phyloP scores from a whole-genome alignment of 371 early-diverging fungal species.

The Rhizopus stolonifer region DNA sequence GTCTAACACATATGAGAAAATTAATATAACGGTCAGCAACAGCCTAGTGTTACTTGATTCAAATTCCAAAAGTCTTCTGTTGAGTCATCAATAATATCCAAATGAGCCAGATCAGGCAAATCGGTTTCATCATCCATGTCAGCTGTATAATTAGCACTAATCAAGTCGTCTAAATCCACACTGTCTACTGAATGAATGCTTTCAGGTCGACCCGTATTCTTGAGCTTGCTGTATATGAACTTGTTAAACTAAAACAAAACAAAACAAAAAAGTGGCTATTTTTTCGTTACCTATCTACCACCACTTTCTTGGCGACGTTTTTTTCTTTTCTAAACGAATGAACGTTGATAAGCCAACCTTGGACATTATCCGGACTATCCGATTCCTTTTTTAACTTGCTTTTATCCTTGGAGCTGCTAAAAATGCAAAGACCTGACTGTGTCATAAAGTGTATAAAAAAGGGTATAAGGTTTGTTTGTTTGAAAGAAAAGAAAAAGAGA shows the following conservation, averaged over 20 bases:
- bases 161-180: slow-evolving; percentile 33
- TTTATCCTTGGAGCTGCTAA: slow-evolving; percentile 11
- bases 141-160: slow-evolving; percentile 29
- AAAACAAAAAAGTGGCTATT: too few species aligned
- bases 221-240: too few species aligned
- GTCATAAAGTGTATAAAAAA: slow-evolving; percentile 7
- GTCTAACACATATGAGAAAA: too few species aligned
- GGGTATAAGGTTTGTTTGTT: too few species aligned
- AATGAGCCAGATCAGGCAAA: slow-evolving; percentile 25
- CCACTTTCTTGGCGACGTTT: too few species aligned
- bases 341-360: slow-evolving; percentile 30
- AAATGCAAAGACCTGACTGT: slow-evolving; percentile 20
- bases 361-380: slow-evolving; percentile 19
- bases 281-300: too few species aligned
- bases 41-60: slow-evolving; percentile 11
- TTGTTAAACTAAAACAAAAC: too few species aligned
- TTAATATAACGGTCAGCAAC: too few species aligned
- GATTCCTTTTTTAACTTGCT: slow-evolving; percentile 1
- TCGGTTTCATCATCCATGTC: slow-evolving; percentile 36
- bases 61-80: slow-evolving; percentile 36
- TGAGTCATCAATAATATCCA: slow-evolving; percentile 30
- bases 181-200: slow-evolving; percentile 35
- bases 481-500: not conserved
- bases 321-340: slow-evolving; percentile 12
- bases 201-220: slow-evolving; percentile 15